Conservation (phyloP, 2,329 filamentous ascomycete genomes). For the Ramularia endophylla region DNA sequence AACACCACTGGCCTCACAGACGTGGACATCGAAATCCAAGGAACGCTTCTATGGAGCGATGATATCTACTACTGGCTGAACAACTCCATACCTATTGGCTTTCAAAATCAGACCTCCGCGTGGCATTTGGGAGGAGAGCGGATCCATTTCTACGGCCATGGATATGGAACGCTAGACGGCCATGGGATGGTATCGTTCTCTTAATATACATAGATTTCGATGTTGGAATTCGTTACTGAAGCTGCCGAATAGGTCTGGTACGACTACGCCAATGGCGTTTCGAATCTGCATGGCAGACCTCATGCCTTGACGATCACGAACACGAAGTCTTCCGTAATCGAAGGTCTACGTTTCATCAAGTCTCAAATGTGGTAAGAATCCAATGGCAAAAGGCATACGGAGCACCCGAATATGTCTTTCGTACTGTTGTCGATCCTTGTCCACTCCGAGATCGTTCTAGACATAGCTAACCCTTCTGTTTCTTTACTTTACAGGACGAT, state of each 20-base stretch:
- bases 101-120: slow-evolving; percentile 51
- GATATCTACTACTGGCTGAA: slow-evolving; percentile 48
- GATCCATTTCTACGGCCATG: slow-evolving; percentile 46
- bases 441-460: too few species aligned
- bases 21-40: slow-evolving; percentile 44
- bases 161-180: slow-evolving; percentile 51
- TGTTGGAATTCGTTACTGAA: too few species aligned
- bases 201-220: too few species aligned
- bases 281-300: slow-evolving; percentile 37
- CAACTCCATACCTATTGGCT: slow-evolving; percentile 47
- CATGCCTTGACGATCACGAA: slow-evolving; percentile 48
- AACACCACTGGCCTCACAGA: slow-evolving; percentile 41
- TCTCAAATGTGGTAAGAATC: slow-evolving; percentile 50
- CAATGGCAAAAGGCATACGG: slow-evolving; percentile 34
- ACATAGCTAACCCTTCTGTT: too few species aligned
- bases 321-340: slow-evolving; percentile 44
- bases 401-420: too few species aligned
- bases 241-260: slow-evolving; percentile 48
- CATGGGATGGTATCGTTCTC: slow-evolving; percentile 48
- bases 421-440: too few species aligned
- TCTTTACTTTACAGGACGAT: slow-evolving; percentile 34
- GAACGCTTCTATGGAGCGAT: slow-evolving; percentile 41
- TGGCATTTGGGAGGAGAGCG: slow-evolving; percentile 52
- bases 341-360: slow-evolving; percentile 47
- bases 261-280: slow-evolving; percentile 27